These are phyloP conservation scores for Trichoderma arundinaceum DNA, from an alignment of 2,329 filamentous ascomycete species.

Conservation along the genomic window DNA sequence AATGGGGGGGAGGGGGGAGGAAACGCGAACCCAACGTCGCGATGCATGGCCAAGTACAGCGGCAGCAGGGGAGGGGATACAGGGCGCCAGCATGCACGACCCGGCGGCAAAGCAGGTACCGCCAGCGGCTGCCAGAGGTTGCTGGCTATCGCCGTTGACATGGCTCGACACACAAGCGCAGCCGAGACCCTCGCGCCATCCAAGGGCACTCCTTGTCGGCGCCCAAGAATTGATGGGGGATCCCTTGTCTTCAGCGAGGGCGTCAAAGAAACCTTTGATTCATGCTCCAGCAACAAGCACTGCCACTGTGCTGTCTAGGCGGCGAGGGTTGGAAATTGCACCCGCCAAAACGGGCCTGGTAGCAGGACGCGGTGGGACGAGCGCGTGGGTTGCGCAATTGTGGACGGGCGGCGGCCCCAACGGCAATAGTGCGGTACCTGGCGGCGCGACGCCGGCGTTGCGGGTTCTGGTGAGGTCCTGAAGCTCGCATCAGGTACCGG, in stretches of 20 bases:
- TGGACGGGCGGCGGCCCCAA: not conserved
- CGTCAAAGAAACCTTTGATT: slow-evolving; percentile 24
- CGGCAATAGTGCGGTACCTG: slow-evolving; percentile 22
- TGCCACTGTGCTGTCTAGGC: slow-evolving; percentile 13
- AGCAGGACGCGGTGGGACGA: slow-evolving; percentile 13
- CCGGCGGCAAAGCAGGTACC: slow-evolving; percentile 24
- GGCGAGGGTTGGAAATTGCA: slow-evolving; percentile 26
- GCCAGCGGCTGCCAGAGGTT: slow-evolving; percentile 14
- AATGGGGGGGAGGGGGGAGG: slow-evolving; percentile 10
- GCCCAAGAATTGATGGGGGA: not conserved
- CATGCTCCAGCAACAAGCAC: slow-evolving; percentile 24
- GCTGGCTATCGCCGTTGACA: not conserved
- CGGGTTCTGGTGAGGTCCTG: not conserved
- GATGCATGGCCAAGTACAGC: slow-evolving; percentile 20
- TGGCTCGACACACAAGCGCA: not conserved
- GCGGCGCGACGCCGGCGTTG: not conserved
- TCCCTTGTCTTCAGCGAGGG: not conserved
- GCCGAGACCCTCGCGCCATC: not conserved
- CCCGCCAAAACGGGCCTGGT: slow-evolving; percentile 29
- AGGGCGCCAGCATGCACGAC: slow-evolving; percentile 14
- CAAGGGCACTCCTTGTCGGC: not conserved
- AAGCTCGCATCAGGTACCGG: slow-evolving; percentile 22
- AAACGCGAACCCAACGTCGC: slow-evolving; percentile 27
- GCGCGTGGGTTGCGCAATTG: slow-evolving; percentile 15
- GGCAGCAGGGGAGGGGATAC: slow-evolving; percentile 11